Conservation (phyloP, 257 asterid species). For the Fraxinus excelsior region DNA sequence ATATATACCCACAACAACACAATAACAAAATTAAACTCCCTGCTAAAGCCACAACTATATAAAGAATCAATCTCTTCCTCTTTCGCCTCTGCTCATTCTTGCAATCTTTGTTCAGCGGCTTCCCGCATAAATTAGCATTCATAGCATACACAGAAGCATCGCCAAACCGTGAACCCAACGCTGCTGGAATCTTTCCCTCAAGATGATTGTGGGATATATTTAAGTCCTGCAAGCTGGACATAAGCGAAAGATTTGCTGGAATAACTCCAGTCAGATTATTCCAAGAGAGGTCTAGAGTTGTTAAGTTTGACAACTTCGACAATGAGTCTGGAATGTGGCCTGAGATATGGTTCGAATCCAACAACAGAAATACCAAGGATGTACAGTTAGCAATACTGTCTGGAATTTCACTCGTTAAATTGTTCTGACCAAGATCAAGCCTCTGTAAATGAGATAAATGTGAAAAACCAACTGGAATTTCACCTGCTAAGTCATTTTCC, state of each 20-base stretch:
- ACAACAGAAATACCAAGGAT: conserved; percentile 41
- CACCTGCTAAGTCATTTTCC: conserved; percentile 44
- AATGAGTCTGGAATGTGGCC: conserved; percentile 60
- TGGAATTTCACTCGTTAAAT: conserved; percentile 59
- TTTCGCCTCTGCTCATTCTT: conserved; percentile 31
- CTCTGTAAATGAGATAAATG: conserved; percentile 48
- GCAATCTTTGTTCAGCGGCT: conserved; percentile 56
- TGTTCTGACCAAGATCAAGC: conserved; percentile 73
- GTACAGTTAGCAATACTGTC: conserved; percentile 60
- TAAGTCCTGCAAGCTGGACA: conserved; percentile 44
- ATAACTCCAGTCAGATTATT: conserved; percentile 61
- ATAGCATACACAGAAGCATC: conserved; percentile 59
- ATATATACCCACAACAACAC: conserved; percentile 67
- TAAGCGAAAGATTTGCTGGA: conserved; percentile 51
- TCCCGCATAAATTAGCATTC: conserved; percentile 67
- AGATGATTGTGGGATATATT: conserved; percentile 67
- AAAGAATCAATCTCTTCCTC: conserved; percentile 61
- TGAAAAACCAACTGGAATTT: conserved; percentile 54
- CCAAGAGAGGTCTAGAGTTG: conserved; percentile 52
- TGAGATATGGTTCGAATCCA: conserved; percentile 64
- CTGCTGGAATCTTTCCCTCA: conserved; percentile 71
- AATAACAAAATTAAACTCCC: conserved; percentile 57
- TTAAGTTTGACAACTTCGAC: conserved; percentile 44
- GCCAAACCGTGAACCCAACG: conserved; percentile 57
- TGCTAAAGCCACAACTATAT: conserved; percentile 53